Conservation (phyloP, 1,284 basidiomycete species). For the Tetrapyrgos nigripes region DNA sequence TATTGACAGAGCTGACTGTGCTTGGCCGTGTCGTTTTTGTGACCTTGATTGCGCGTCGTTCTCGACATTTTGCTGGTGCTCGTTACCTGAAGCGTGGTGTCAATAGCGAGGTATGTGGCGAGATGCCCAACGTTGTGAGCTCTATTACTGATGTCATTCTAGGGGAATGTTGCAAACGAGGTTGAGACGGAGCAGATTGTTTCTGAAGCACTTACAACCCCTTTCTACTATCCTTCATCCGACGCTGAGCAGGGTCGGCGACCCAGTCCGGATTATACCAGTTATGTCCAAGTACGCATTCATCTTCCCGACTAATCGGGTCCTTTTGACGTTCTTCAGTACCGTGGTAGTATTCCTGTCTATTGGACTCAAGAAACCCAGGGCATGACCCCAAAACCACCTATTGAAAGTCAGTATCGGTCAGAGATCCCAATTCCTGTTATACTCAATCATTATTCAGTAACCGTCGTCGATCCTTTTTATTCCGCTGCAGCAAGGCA, state of each 20-base stretch:
- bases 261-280: slow-evolving; percentile 89
- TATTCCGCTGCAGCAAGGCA: slow-evolving; percentile 93
- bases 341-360: slow-evolving; percentile 94
- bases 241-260: slow-evolving; percentile 47
- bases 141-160: slow-evolving; percentile 9
- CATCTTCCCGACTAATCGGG: background rate
- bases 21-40: slow-evolving; percentile 92
- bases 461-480: slow-evolving; percentile 95
- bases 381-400: slow-evolving; percentile 90
- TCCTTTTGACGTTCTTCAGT: slow-evolving; percentile 49
- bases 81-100: slow-evolving; percentile 95
- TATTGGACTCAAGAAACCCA: slow-evolving; percentile 97
- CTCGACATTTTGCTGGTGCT: slow-evolving; percentile 95
- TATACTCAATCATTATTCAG: slow-evolving; percentile 45
- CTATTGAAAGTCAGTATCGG: slow-evolving; percentile 84
- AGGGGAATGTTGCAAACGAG: slow-evolving; percentile 99
- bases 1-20: slow-evolving; percentile 82
- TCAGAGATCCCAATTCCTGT: background rate
- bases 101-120: slow-evolving; percentile 76
- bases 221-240: slow-evolving; percentile 76
- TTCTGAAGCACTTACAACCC: slow-evolving; percentile 91
- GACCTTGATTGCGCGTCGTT: slow-evolving; percentile 93
- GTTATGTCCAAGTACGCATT: slow-evolving; percentile 85
- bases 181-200: slow-evolving; percentile 99
- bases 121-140: background rate